Evolutionary conservation across 768 basidiomycete genomes (phyloP), one percentile per base, ranked within the genome.

Genomic region (Astraeus odoratus): DNA sequence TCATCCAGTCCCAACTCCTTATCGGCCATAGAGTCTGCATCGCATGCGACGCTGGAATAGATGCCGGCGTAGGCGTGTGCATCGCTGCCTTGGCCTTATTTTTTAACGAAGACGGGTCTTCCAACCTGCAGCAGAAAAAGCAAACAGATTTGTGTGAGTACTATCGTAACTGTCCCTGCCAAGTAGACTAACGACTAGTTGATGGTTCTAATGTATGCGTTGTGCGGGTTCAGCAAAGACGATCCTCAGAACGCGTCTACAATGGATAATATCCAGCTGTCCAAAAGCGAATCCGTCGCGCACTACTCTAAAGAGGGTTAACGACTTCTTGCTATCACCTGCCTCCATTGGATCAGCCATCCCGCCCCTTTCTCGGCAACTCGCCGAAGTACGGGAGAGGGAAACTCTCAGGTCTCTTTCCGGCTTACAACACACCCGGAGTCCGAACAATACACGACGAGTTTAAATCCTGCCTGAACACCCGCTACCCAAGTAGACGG

Each of bases 251-350:
- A 81, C 70, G 10, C 74, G 91, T 15, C 69, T 97, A 27, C 83
- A 97, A 58, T 91, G 87, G 88, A 78, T 97, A 39, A 84, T 93
- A 47, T 71, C 83, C 16, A 82, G 78, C 51, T 67, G 75, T 42
- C 85, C 87, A 5, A 68, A 71, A 43, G 85, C 82, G 3, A 97
- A 96, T 58, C 94, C 95, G 0, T 81, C 87, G 8, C 76, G 92
- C 33, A 73, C 79, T 13, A 89, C 86, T 8, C 70, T 97, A 48
- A 88, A 88, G 61, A 67, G 81, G 12, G 76, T 88, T 36, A 90
- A 92, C 57, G 80, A 84, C 51, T 86, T 74, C 51, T 61, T 89
- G 5, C 72, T 92, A 53, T 75, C 78, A 2, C 58, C 62, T 1
- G 41, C 48, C 15, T 29, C 37, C 23, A 3, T 34, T 10, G 33